Base-by-base conservation (phyloP, 83 land plant genomes). In the Picea abies region DNA sequence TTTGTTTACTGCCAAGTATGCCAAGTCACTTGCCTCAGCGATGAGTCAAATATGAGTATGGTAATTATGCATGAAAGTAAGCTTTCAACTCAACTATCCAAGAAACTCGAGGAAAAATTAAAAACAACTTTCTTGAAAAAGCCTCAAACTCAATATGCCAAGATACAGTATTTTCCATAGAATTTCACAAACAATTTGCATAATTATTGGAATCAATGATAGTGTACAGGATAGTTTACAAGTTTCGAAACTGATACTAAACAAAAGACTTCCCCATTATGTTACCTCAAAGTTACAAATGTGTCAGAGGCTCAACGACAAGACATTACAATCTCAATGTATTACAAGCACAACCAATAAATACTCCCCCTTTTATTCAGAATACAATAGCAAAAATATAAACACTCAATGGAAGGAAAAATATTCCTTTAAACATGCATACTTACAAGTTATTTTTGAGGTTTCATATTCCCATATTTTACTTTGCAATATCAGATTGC, bases 201-300 rank as follows among this genome's bases (percentile, higher is more conserved):
- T 23, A 76, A 11, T 56, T 56, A 56, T 16, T 56, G 7, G 37
- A 56, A 76, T 23, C 37, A 76, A 23, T 76, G 79, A 11, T 67
- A 67, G 79, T 23, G 26, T 25, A 52, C 37, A 73, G 60, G 52
- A 76, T 76, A 37, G 75, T 68, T 68, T 73, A 73, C 77, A 73
- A 73, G 4, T 73, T 73, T 47, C 5, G 58, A 12, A 73, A 39
- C 23, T 20, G 12, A 20, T n/a, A 22, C 47, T 23, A 73, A 73
- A 20, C 2, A 73, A 37, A 70, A 35, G 79, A 12, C 79, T 76
- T 3, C 19, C 79, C 61, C 61, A 76, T 23, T 56, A 52, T 76
- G 25, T 52, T 35, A 76, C 29, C 60, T 76, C 32, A 52, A 76
- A 49, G 79, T 25, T 52, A 25, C 60, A 11, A 49, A 76, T 76